These are phyloP conservation scores for Phytophthora quininea DNA, from an alignment of 352 stramenopile species.

Conservation along the genomic window DNA sequence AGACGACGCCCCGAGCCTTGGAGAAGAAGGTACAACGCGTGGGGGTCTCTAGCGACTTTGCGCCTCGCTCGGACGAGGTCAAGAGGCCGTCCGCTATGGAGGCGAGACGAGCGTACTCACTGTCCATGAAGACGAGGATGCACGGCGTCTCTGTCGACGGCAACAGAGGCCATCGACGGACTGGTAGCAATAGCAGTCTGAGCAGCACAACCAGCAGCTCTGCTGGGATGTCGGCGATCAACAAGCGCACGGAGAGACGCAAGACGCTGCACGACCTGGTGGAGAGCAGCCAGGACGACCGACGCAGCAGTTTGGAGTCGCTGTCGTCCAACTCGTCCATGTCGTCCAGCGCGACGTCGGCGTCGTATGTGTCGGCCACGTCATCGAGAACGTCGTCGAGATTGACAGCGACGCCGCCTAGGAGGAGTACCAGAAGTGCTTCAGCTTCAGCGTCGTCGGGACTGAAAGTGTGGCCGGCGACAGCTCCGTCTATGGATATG, in stretches of 20 bases:
- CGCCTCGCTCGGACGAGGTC: constrained; percentile 1
- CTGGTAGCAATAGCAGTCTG: constrained; percentile 40
- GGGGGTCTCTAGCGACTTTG: constrained; percentile 24
- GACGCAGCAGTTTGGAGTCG: constrained; percentile 55
- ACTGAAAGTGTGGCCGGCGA: constrained; percentile 50
- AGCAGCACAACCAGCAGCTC: constrained; percentile 36
- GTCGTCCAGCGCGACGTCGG: constrained; percentile 44
- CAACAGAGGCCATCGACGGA: constrained; percentile 26
- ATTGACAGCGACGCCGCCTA: constrained; percentile 2
- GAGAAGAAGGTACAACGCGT: constrained; percentile 49
- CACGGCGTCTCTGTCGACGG: constrained; percentile 13
- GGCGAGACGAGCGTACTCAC: constrained; percentile 31
- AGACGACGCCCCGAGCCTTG: constrained; percentile 37
- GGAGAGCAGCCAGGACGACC: constrained; percentile 43
- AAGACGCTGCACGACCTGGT: constrained; percentile 51
- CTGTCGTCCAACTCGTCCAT: constrained; percentile 60
- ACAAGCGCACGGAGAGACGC: constrained; percentile 31
- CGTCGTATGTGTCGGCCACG: constrained; percentile 36
- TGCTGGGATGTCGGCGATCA: constrained; percentile 22
- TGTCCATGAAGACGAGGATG: constrained; percentile 24
- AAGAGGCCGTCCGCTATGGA: constrained; percentile 39
- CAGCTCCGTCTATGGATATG: constrained; percentile 27
- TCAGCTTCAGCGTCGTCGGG: constrained; percentile 13
- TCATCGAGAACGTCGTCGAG: constrained; percentile 35
- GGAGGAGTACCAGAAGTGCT: constrained; percentile 10